Conservation (phyloP, 331 rosid species). For the Malus hybrid region DNA sequence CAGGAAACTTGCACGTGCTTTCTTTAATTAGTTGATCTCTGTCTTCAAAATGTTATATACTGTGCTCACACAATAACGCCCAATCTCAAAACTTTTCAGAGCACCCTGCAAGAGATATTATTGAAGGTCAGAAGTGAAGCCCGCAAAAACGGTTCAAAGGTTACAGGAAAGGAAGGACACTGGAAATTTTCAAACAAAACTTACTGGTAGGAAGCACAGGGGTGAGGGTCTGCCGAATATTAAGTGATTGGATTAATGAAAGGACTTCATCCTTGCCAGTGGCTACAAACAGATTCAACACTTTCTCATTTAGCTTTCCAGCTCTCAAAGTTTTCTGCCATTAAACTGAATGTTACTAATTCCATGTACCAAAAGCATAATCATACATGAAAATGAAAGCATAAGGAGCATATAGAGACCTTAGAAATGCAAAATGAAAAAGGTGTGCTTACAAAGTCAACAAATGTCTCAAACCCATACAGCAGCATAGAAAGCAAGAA, state of each 20-base stretch:
- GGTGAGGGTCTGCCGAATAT: conserved; percentile 56
- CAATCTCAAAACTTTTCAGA: conserved; percentile 58
- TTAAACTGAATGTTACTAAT: not conserved
- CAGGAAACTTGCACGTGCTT: conserved; percentile 6
- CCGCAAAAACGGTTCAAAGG: conserved; percentile 1
- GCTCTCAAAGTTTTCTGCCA: conserved; percentile 80
- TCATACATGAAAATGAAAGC: not conserved
- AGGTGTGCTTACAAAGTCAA: not conserved
- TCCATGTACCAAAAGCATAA: conserved; percentile 4
- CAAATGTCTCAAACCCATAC: not conserved
- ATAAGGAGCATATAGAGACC: not conserved
- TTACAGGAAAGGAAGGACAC: not conserved
- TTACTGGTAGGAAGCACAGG: conserved; percentile 96
- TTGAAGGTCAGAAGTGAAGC: conserved; percentile 22
- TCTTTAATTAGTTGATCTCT: conserved; percentile 13
- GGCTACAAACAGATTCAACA: conserved; percentile 67
- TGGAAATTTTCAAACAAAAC: conserved; percentile 20
- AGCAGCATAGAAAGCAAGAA: not conserved
- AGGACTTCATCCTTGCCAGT: conserved; percentile 87
- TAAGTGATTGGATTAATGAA: conserved; percentile 61
- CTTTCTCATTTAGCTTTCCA: conserved; percentile 82
- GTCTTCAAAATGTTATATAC: conserved; percentile 13
- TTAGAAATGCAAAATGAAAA: not conserved
- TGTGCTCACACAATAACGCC: conserved; percentile 12
- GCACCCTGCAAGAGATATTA: conserved; percentile 54